A percentile compares a stretch with the other conserved stretches of the same genome.
These are phyloP conservation scores for Metarhizium humberi DNA, from an alignment of 2,329 filamentous ascomycete species.

Conservation along the genomic window DNA sequence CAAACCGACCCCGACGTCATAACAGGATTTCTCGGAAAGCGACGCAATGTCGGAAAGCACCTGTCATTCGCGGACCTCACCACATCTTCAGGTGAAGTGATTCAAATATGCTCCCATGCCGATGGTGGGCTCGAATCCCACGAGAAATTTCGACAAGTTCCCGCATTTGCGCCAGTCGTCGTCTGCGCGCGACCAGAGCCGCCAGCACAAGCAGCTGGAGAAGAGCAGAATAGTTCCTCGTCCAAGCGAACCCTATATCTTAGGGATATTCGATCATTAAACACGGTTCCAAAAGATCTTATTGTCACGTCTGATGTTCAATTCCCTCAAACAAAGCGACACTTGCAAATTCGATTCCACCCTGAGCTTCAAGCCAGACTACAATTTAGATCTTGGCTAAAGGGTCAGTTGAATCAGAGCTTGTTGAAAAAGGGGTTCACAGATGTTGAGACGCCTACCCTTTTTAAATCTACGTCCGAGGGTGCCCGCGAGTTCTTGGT, in stretches of 20 bases:
- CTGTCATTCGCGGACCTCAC: constrained; percentile 59
- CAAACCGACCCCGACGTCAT: constrained; percentile 10
- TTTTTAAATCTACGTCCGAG: constrained; percentile 97
- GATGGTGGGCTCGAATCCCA: constrained; percentile 27
- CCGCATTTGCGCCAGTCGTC: constrained; percentile 43
- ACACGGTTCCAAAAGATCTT: constrained; percentile 47
- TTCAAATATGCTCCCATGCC: constrained; percentile 36
- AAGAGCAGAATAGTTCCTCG: constrained; percentile 13
- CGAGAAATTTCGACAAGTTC: constrained; percentile 33
- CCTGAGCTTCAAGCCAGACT: constrained; percentile 57
- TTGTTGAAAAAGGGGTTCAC: constrained; percentile 52
- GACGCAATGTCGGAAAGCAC: constrained; percentile 57
- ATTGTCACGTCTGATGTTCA: constrained; percentile 65
- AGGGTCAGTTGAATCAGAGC: constrained; percentile 39
- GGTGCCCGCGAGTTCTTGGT: constrained; percentile 92
- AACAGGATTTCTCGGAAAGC: constrained; percentile 60
- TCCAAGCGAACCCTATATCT: constrained; percentile 51
- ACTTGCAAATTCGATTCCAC: constrained; percentile 78
- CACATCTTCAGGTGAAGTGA: constrained; percentile 26
- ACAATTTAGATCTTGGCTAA: constrained; percentile 55
- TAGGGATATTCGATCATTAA: constrained; percentile 38
- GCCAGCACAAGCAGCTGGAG: constrained; percentile 11
- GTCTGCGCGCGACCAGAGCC: constrained; percentile 30
- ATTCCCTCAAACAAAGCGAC: constrained; percentile 66
- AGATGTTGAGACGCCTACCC: constrained; percentile 82